Evolutionary conservation across 1,284 basidiomycete species (phyloP).

Genomic region (Tremellales sp.): DNA sequence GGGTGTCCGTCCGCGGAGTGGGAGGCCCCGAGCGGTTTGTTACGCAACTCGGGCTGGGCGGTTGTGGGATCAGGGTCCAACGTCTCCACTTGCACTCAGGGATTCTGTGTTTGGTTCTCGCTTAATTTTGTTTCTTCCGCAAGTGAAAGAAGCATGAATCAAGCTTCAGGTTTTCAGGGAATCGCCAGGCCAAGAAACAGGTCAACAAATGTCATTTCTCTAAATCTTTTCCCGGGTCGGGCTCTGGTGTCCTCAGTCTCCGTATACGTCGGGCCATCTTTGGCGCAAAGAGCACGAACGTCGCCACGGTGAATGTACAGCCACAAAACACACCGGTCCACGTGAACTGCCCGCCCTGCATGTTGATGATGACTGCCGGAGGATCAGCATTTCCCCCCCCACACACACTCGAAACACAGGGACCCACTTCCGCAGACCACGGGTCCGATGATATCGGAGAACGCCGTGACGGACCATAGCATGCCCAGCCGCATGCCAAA

Average conservation of each 20-base stretch:
- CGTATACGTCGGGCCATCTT: background rate
- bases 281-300: slow-evolving; percentile 27
- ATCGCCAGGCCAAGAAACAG: too few species aligned
- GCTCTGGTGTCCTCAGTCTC: background rate
- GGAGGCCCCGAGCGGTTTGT: too few species aligned
- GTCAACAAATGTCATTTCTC: too few species aligned
- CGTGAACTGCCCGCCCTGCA: slow-evolving; percentile 31
- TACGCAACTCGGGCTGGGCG: too few species aligned
- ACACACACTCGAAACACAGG: background rate
- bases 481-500: slow-evolving; percentile 45
- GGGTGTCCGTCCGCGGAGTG: too few species aligned
- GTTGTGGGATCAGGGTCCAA: too few species aligned
- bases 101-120: too few species aligned
- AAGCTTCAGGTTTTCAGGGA: too few species aligned
- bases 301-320: slow-evolving; percentile 23
- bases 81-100: too few species aligned
- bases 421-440: slow-evolving; percentile 39
- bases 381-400: background rate
- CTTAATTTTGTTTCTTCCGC: too few species aligned
- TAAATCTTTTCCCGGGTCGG: too few species aligned
- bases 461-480: slow-evolving; percentile 31
- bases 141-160: too few species aligned
- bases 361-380: background rate
- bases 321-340: slow-evolving; percentile 36
- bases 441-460: slow-evolving; percentile 38